A percentile compares a stretch with the other conserved stretches of the same genome.
Conservation (phyloP, 2,329 filamentous ascomycete species). For the Balansia obtecta region DNA sequence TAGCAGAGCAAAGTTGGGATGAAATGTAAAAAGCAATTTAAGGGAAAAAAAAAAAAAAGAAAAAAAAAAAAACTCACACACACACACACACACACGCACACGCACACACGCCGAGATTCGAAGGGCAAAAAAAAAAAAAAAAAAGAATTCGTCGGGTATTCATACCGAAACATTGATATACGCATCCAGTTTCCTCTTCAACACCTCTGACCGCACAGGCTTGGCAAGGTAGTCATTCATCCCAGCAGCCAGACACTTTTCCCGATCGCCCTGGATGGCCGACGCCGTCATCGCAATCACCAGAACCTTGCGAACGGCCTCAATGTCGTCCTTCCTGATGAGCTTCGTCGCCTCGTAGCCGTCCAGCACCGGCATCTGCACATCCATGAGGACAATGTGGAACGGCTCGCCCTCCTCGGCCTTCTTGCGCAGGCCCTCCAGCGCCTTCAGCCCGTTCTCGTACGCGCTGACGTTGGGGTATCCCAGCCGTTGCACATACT, state of each 20-base stretch:
- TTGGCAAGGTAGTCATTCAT: constrained; percentile 98
- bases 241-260: constrained; percentile 88
- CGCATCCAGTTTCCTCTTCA: constrained; percentile 67
- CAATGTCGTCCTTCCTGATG: constrained; percentile 63
- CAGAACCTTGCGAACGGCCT: constrained; percentile 68
- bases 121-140: not conserved
- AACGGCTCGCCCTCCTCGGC: constrained; percentile 64
- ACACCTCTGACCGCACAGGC: constrained; percentile 76
- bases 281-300: constrained; percentile 96
- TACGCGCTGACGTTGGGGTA: constrained; percentile 76
- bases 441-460: constrained; percentile 77
- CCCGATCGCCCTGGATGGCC: constrained; percentile 85
- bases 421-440: constrained; percentile 68
- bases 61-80: not conserved
- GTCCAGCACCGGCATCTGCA: constrained; percentile 89
- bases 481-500: constrained; percentile 76
- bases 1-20: too few species aligned
- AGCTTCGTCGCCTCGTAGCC: constrained; percentile 84
- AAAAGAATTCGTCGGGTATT: not conserved
- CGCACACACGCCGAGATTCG: too few species aligned
- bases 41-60: not conserved
- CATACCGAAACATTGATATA: constrained; percentile 32
- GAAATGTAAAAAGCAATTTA: too few species aligned
- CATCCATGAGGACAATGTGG: constrained; percentile 89
- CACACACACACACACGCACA: too few species aligned